A percentile compares a stretch with the other conserved stretches of the same genome.
Evolutionary conservation across 371 early-diverging fungal genomes (phyloP).

Genomic region (Chytridium lagenaria): DNA sequence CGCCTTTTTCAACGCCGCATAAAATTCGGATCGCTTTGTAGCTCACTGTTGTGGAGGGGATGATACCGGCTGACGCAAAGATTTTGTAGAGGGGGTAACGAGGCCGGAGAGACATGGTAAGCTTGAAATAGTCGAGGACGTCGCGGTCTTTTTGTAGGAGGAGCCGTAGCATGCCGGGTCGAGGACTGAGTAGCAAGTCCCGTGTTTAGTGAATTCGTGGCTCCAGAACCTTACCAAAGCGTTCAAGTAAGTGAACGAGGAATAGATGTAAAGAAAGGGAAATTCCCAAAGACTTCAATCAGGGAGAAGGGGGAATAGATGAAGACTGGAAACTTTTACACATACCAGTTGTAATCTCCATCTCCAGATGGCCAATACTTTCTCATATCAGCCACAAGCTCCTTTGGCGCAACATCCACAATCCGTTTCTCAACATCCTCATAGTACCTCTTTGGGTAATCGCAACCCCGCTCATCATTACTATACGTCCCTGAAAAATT

Average conservation of each 20-base stretch:
- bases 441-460: constrained; percentile 58
- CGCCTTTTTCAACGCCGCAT: constrained; percentile 34
- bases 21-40: constrained; percentile 32
- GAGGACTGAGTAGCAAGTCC: constrained; percentile 73
- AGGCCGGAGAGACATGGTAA: constrained; percentile 57
- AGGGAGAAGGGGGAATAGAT: too few species aligned
- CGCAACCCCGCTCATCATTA: constrained; percentile 65
- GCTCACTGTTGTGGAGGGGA: constrained; percentile 49
- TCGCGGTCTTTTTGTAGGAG: constrained; percentile 59
- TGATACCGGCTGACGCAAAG: constrained; percentile 63
- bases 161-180: constrained; percentile 64
- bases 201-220: constrained; percentile 86
- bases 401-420: constrained; percentile 18
- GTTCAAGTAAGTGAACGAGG: background rate
- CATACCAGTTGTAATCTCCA: constrained; percentile 52
- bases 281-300: too few species aligned
- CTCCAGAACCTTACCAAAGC: constrained; percentile 59
- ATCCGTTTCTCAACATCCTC: constrained; percentile 59
- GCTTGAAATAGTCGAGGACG: constrained; percentile 64
- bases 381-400: constrained; percentile 62
- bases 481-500: constrained; percentile 20
- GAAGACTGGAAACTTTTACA: too few species aligned
- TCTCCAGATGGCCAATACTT: constrained; percentile 66
- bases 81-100: constrained; percentile 65
- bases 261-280: background rate